phyloP scores from a whole-genome alignment of 495 filamentous ascomycete species.

The Penicillium maclennaniae region DNA sequence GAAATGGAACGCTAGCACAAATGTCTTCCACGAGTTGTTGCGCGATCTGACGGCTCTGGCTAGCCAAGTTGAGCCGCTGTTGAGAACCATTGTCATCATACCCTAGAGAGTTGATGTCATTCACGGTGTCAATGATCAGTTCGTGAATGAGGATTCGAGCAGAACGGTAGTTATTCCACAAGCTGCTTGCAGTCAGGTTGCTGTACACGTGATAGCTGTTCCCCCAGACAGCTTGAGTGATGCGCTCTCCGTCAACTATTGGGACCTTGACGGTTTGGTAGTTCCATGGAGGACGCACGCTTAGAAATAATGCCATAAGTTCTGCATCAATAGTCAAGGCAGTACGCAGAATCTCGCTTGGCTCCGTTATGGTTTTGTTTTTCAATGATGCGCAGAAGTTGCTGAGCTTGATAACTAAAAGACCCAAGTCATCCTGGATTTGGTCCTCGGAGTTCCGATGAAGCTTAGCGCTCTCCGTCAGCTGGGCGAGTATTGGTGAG shows the following conservation, averaged over 20 bases:
- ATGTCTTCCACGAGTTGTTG: constrained; percentile 31
- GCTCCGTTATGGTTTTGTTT: constrained; percentile 4
- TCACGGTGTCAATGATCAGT: constrained; percentile 9
- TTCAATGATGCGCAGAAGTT: constrained; percentile 12
- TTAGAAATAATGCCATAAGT: constrained; percentile 7
- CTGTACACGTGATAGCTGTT: constrained; percentile 51
- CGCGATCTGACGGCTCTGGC: constrained; percentile 14
- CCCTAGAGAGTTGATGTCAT: not conserved
- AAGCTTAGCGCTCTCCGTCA: constrained; percentile 4
- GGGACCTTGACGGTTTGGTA: not conserved
- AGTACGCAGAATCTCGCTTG: constrained; percentile 10
- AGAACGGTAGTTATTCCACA: constrained; percentile 59
- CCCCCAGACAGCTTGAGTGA: constrained; percentile 31
- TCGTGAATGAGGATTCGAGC: constrained; percentile 46
- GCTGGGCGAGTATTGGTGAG: constrained; percentile 4
- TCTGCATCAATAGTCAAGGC: constrained; percentile 11
- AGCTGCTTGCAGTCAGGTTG: constrained; percentile 47
- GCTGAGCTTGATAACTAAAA: constrained; percentile 1
- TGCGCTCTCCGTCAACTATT: not conserved
- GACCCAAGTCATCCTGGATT: constrained; percentile 7
- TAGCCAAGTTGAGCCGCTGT: not conserved
- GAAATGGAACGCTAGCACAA: constrained; percentile 29
- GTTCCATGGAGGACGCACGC: not conserved
- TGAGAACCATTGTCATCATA: not conserved
- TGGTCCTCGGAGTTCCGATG: constrained; percentile 7